Evolutionary conservation across 2,329 filamentous ascomycete species (phyloP), one percentile per base, ranked within the genome.

Genomic region (Pseudopithomyces maydicus): DNA sequence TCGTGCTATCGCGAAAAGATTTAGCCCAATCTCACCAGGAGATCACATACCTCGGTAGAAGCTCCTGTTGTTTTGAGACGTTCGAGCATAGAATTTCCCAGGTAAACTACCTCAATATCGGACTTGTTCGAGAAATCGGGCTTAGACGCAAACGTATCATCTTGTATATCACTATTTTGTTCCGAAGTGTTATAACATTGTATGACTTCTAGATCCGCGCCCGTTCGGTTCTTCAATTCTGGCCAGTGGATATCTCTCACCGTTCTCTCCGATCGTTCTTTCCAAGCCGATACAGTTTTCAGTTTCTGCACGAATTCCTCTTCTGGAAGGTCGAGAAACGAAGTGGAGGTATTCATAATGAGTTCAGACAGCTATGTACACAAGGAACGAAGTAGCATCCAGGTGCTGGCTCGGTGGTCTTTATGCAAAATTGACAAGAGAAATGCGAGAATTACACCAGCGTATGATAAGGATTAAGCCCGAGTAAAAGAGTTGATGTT

Each of bases 1-100:
- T 8, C 8, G 4, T 29, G 26, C 8, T 5, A 29, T 8, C 26
- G 26, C 26, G 8, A 29, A 8, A 29, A 29, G 26, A 8, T n/a
- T n/a, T n/a, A 29, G 5, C 26, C 26, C 26, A 5, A 29, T 4
- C 5, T 29, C 8, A 4, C 26, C 5, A 8, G 4, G 35, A 11
- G 12, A n/a, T 38, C 14, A 14, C 35, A 14, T 38, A 38, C 35
- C 35, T 41, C 32, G 0, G 62, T 65, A 20, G 42, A 19, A 6
- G 11, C 19, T 1, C 60, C 62, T 6, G 58, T 65, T 6, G 55
- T 63, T 39, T 65, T 65, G 23, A 65, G 48, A 38, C 60, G 58
- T 50, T 63, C 60, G 23, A 65, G 60, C 62, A 63, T 65, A 0
- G 60, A 63, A 50, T 59, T 65, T n/a, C 58, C 58, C 12, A 63